Percentiles rank a stretch among this genome's conserved stretches.
These are phyloP conservation scores for Delphinella strobiligena DNA, from an alignment of 2,329 filamentous ascomycete genomes.

Conservation along the genomic window DNA sequence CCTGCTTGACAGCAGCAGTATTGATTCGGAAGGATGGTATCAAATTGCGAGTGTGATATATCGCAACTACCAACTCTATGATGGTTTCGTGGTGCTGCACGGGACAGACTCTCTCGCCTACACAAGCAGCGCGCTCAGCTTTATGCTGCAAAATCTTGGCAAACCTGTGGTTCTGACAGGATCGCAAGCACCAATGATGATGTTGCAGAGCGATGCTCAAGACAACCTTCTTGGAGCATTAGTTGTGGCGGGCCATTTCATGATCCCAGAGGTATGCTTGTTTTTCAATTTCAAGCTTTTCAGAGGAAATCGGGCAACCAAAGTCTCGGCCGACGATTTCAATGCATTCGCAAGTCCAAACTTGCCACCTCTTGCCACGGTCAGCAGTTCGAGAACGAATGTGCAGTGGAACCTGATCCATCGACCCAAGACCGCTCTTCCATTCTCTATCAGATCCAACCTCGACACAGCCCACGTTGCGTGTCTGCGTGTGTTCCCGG, in stretches of 20 bases:
- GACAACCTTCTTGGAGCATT: constrained; percentile 82
- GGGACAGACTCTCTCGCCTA: constrained; percentile 83
- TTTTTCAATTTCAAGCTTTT: constrained; percentile 91
- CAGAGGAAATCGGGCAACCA: constrained; percentile 77
- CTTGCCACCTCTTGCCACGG: constrained; percentile 64
- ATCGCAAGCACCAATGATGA: constrained; percentile 66
- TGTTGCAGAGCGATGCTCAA: constrained; percentile 80
- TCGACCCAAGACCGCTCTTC: constrained; percentile 59
- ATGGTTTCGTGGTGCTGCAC: constrained; percentile 83
- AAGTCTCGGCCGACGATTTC: constrained; percentile 76
- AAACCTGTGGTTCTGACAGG: constrained; percentile 81
- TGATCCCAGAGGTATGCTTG: constrained; percentile 83
- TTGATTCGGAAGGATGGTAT: constrained; percentile 75
- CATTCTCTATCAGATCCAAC: constrained; percentile 61
- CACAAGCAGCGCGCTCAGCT: constrained; percentile 79
- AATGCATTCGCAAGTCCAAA: constrained; percentile 87
- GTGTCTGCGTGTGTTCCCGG: constrained; percentile 80
- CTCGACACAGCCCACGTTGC: constrained; percentile 82
- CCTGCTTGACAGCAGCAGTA: constrained; percentile 79
- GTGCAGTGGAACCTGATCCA: constrained; percentile 71
- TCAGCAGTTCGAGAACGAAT: constrained; percentile 68
- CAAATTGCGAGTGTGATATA: constrained; percentile 69
- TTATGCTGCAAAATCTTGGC: constrained; percentile 83
- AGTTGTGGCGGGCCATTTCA: constrained; percentile 83
- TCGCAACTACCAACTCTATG: constrained; percentile 78